Evolutionary conservation across 2,329 filamentous ascomycete genomes (phyloP).

Genomic region (Rhynchosporium graminicola): DNA sequence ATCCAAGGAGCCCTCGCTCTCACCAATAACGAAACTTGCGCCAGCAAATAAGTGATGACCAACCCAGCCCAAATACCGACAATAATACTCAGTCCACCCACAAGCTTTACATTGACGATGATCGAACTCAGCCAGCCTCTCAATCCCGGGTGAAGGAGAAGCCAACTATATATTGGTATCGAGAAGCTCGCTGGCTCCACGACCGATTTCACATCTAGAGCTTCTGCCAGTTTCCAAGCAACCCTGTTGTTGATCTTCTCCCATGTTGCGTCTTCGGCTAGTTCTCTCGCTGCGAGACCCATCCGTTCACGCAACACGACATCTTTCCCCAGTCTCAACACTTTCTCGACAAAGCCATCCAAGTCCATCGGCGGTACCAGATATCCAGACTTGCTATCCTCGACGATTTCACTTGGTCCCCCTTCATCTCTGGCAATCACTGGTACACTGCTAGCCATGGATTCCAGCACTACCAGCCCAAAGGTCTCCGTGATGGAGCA

Average conservation of each 20-base stretch:
- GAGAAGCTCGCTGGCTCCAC: slow-evolving; percentile 16
- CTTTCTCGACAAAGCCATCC: slow-evolving; percentile 56
- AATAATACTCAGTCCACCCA: slow-evolving; percentile 35
- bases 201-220: slow-evolving; percentile 20
- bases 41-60: slow-evolving; percentile 36
- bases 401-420: slow-evolving; percentile 67
- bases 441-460: slow-evolving; percentile 70
- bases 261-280: slow-evolving; percentile 67
- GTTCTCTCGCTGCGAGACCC: slow-evolving; percentile 50
- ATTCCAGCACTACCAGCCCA: slow-evolving; percentile 68
- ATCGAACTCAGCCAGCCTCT: slow-evolving; percentile 24
- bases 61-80: slow-evolving; percentile 37
- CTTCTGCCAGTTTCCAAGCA: slow-evolving; percentile 61
- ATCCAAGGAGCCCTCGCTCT: slow-evolving; percentile 22
- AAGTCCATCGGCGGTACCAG: slow-evolving; percentile 61
- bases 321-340: slow-evolving; percentile 52
- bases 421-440: slow-evolving; percentile 70
- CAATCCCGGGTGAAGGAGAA: slow-evolving; percentile 28
- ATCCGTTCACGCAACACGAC: slow-evolving; percentile 48
- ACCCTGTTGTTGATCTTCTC: slow-evolving; percentile 71
- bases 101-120: slow-evolving; percentile 29
- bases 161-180: slow-evolving; percentile 34
- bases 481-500: slow-evolving; percentile 72
- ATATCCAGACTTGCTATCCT: slow-evolving; percentile 60
- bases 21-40: slow-evolving; percentile 27